Percentiles rank a stretch among this genome's conserved stretches.
Evolutionary conservation across 345 rosid species (phyloP).

Genomic region (Rhodamnia argentea): DNA sequence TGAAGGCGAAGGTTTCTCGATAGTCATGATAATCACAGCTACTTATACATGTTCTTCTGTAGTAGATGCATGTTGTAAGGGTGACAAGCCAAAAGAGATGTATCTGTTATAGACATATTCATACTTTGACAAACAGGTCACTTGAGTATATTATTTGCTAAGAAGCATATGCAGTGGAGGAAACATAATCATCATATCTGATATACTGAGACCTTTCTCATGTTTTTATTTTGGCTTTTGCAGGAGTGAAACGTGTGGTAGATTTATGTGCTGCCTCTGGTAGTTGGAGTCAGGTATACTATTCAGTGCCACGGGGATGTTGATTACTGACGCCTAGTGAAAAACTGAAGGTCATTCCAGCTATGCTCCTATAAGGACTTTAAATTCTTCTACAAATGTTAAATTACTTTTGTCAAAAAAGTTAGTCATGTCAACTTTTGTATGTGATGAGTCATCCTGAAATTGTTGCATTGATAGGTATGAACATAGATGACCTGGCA

Average conservation of each 20-base stretch:
- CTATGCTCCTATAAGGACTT: background rate
- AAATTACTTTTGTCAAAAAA: background rate
- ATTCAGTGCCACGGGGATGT: background rate
- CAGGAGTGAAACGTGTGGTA: constrained; percentile 89
- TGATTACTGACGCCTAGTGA: background rate
- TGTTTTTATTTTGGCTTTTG: constrained; percentile 4
- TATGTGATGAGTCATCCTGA: background rate
- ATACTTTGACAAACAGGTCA: background rate
- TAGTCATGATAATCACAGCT: background rate
- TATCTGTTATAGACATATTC: background rate
- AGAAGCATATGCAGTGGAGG: background rate
- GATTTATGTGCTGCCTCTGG: constrained; percentile 99
- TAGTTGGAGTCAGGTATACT: constrained; percentile 96
- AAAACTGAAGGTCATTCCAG: background rate
- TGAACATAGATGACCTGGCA: background rate
- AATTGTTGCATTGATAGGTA: background rate
- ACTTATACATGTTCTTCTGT: background rate
- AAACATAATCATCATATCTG: background rate
- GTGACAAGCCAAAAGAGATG: background rate
- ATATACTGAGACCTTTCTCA: background rate
- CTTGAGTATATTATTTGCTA: background rate
- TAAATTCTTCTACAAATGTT: background rate
- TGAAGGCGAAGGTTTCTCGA: background rate
- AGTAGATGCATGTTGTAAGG: background rate
- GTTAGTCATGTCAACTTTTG: background rate